These are phyloP conservation scores for Leptographium lundbergii DNA, from an alignment of 2,329 filamentous ascomycete genomes.

Conservation along the genomic window DNA sequence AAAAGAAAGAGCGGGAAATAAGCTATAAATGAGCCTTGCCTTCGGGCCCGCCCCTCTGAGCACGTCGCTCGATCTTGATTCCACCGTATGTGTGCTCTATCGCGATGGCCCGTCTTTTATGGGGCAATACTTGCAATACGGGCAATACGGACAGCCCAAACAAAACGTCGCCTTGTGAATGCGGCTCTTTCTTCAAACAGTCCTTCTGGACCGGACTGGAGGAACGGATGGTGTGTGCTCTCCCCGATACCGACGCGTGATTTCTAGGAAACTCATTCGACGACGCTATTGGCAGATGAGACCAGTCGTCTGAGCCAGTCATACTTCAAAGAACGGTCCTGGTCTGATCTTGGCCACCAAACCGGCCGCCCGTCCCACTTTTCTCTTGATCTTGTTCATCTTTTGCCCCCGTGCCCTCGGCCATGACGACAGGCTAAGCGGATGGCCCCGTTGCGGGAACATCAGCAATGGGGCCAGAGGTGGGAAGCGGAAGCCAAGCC, in stretches of 20 bases:
- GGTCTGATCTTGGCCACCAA: conserved; percentile 12
- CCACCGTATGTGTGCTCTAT: neutral
- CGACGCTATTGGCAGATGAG: conserved; percentile 17
- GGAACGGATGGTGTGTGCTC: conserved; percentile 15
- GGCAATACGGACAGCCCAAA: no score
- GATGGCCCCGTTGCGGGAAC: conserved; percentile 9
- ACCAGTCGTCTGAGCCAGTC: conserved; percentile 9
- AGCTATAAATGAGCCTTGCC: neutral
- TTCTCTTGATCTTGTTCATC: neutral
- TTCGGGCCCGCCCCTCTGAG: neutral
- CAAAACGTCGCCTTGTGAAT: neutral
- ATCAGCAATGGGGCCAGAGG: neutral
- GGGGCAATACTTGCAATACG: neutral
- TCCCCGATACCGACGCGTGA: conserved; percentile 12
- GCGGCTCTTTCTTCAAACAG: neutral
- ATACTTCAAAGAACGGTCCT: conserved; percentile 7
- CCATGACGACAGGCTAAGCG: conserved; percentile 1
- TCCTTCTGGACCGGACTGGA: neutral
- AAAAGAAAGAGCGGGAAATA: neutral
- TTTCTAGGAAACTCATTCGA: conserved; percentile 9
- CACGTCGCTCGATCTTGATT: neutral
- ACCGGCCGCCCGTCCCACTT: conserved; percentile 17
- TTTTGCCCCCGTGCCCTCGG: conserved; percentile 1
- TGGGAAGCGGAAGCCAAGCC: neutral
- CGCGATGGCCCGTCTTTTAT: neutral